Evolutionary conservation across 1,139 yeast species (phyloP).

Genomic region (Yarrowia galli): DNA sequence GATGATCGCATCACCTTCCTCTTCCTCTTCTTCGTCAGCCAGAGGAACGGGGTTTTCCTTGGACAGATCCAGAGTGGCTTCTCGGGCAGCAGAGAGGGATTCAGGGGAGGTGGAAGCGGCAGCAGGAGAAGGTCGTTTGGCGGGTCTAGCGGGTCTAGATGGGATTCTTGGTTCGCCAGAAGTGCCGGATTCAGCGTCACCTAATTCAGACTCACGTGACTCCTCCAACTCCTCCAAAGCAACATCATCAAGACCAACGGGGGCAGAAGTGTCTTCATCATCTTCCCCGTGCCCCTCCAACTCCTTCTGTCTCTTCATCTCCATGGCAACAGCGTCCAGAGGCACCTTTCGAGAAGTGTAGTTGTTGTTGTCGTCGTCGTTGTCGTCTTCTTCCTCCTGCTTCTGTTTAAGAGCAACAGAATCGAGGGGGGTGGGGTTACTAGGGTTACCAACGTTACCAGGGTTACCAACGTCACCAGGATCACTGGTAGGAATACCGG

Average conservation of each 20-base stretch:
- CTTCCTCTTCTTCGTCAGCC: not conserved
- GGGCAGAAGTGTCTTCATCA: too few species aligned
- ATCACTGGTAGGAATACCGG: not conserved
- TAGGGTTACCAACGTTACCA: too few species aligned
- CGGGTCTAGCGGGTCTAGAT: slow-evolving; percentile 12
- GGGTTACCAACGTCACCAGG: not conserved
- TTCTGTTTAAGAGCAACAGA: slow-evolving; percentile 1
- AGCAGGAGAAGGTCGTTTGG: not conserved
- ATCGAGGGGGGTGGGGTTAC: not conserved
- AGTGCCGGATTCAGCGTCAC: too few species aligned
- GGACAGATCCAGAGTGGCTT: slow-evolving; percentile 18
- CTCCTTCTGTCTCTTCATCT: not conserved
- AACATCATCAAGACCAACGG: not conserved
- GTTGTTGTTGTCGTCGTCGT: not conserved
- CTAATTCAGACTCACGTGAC: too few species aligned
- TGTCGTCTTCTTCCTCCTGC: not conserved
- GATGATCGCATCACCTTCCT: not conserved
- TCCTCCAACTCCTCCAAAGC: slow-evolving; percentile 3
- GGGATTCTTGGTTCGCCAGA: slow-evolving; percentile 5
- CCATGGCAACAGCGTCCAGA: slow-evolving; percentile 13
- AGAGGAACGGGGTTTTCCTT: slow-evolving; percentile 1
- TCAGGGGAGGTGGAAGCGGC: not conserved
- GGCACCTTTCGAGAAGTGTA: not conserved
- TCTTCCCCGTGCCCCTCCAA: not conserved
- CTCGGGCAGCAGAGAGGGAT: not conserved